These are phyloP conservation scores for Epichloe brachyelytri DNA, from an alignment of 2,329 filamentous ascomycete genomes.

Conservation along the genomic window DNA sequence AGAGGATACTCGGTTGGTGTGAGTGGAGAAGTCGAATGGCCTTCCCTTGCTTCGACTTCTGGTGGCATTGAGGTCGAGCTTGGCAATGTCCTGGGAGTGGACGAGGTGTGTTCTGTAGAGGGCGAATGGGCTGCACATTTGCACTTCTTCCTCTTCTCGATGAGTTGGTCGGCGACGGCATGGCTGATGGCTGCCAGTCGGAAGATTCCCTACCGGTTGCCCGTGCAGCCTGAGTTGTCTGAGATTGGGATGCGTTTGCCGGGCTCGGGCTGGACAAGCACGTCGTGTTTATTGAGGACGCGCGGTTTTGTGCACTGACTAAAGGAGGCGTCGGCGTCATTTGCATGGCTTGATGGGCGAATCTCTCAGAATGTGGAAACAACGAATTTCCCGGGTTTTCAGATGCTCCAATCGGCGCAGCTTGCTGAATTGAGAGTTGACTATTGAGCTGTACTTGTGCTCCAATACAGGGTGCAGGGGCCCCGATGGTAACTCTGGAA, in stretches of 20 bases:
- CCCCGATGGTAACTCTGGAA: neutral
- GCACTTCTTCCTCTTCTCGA: neutral
- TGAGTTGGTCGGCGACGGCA: neutral
- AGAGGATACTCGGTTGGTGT: slow-evolving; percentile 25
- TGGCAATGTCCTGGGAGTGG: neutral
- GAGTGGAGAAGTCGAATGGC: slow-evolving; percentile 5
- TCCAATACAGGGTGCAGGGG: neutral
- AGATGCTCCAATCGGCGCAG: neutral
- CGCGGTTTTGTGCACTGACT: neutral
- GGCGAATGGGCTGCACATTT: neutral
- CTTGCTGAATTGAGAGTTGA: neutral
- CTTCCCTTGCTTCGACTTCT: neutral
- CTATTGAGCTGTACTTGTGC: neutral
- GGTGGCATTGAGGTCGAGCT: neutral
- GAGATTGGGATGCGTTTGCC: neutral
- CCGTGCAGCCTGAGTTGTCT: neutral
- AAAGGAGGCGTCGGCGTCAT: neutral
- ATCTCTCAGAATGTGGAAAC: neutral
- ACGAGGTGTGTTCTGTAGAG: neutral
- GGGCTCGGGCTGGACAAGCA: neutral
- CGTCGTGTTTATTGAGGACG: neutral
- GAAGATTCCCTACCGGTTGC: neutral
- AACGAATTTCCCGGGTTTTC: neutral
- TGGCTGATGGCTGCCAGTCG: neutral
- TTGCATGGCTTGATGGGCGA: neutral